Evolutionary conservation across 148 eudicot genomes (phyloP), one percentile per base, ranked within the genome.

Genomic region (Dysphania ambrosioides): DNA sequence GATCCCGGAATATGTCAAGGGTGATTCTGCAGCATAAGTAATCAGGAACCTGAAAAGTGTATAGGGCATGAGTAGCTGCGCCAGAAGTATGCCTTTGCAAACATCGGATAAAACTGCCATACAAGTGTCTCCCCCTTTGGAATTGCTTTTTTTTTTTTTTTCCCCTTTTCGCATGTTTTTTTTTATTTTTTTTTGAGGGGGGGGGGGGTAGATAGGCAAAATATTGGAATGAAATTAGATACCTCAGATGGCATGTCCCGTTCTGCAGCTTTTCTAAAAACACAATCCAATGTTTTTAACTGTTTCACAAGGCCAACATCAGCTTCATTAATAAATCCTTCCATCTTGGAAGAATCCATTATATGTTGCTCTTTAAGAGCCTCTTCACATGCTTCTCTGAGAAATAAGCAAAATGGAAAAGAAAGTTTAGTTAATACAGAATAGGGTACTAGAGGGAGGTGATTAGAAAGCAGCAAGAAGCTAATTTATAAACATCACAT

Each of bases 1-100:
- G 99, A 82, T 95, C 97, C 10, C 91, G 96, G 66, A 85, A 92
- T 38, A 95, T 89, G 68, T 90, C 97, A 35, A 95, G 88, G 1
- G 93, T 92, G 31, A 95, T 91, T 78, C 84, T 86, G 85, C 98
- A 95, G 61, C 97, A 90, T 7, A 95, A 74, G 80, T 87, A 84
- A 71, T 90, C 97, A 9, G 99, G 99, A 71, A 95, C 94, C 99
- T 95, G 86, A 77, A 79, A 82, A 6, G 57, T 38, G 13, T 58
- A 72, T 56, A 16, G 21, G 51, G 35, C 30, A 57, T 57, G 24
- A 71, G 21, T 23, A 70, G 59, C 23, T 26, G 56, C 9, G 36
- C 68, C n/a, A 36, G 5, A 49, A 26, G 40, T 19, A 9, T 24
- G n/a, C n/a, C 62, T 51, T 55, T 16, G 7, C 24, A 63, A 19